Conservation (phyloP, 2,329 filamentous ascomycete genomes). For the Colletotrichum sansevieriae region DNA sequence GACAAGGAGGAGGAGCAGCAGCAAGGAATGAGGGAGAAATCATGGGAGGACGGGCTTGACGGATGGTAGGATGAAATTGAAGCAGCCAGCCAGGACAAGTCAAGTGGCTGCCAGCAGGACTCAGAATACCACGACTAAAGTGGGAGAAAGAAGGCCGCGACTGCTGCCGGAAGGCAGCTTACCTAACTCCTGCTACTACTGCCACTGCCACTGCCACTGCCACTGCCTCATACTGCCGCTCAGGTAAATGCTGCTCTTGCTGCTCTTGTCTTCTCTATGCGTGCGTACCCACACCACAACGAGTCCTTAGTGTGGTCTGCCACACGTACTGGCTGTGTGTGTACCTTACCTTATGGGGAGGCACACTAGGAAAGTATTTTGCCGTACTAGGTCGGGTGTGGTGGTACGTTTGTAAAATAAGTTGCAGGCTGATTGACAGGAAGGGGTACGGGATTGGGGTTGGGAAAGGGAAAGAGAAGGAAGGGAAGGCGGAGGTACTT, state of each 20-base stretch:
- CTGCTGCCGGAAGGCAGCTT: no score
- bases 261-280: no score
- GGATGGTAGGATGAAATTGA: no score
- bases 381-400: conserved; percentile 27
- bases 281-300: no score
- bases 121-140: not conserved
- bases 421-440: conserved; percentile 12
- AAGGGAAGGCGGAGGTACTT: conserved; percentile 27
- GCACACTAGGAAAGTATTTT: conserved; percentile 15
- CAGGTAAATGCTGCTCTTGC: no score
- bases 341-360: not conserved
- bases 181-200: not conserved
- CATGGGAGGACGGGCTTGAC: not conserved
- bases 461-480: conserved; percentile 7
- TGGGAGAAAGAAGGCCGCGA: no score
- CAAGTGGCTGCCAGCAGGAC: not conserved
- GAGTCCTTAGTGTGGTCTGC: no score
- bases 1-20: conserved; percentile 4
- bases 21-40: conserved; percentile 17
- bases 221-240: not conserved
- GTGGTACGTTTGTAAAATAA: conserved; percentile 28
- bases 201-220: not conserved
- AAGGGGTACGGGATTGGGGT: conserved; percentile 5
- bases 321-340: not conserved
- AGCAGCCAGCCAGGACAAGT: no score